Evolutionary conservation across 768 basidiomycete genomes (phyloP).

Genomic region (Suillus tomentosus): DNA sequence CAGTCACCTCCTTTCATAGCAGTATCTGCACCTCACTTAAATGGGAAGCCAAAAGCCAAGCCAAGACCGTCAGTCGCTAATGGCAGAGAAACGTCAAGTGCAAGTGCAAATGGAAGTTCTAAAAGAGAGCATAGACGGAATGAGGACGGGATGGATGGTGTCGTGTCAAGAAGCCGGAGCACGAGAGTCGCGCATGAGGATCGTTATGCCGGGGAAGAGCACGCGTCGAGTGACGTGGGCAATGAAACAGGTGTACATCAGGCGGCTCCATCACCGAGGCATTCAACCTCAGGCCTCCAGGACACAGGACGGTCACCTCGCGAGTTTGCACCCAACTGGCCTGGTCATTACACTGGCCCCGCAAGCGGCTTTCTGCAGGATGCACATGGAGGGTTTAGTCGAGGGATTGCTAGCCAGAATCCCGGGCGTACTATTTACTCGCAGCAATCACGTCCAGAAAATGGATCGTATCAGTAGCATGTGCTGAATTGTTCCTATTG

Average conservation of each 20-base stretch:
- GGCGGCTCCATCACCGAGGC: slow-evolving; percentile 25
- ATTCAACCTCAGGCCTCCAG: slow-evolving; percentile 15
- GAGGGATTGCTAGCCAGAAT: slow-evolving; percentile 40
- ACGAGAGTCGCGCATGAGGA: slow-evolving; percentile 28
- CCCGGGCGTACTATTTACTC: slow-evolving; percentile 68
- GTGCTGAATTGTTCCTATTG: slow-evolving; percentile 1
- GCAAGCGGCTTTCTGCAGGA: slow-evolving; percentile 53
- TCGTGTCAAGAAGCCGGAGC: slow-evolving; percentile 33
- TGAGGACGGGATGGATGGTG: slow-evolving; percentile 22
- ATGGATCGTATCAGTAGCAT: slow-evolving; percentile 28
- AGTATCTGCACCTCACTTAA: slow-evolving; percentile 28
- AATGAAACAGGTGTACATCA: slow-evolving; percentile 26
- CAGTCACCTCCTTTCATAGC: slow-evolving; percentile 24
- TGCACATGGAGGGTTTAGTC: slow-evolving; percentile 41
- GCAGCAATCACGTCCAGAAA: slow-evolving; percentile 44
- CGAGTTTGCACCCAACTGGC: slow-evolving; percentile 29
- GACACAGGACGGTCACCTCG: slow-evolving; percentile 12
- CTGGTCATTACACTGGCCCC: slow-evolving; percentile 48
- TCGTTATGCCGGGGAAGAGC: slow-evolving; percentile 21
- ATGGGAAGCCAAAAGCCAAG: slow-evolving; percentile 43
- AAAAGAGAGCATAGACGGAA: slow-evolving; percentile 25
- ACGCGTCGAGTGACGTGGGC: slow-evolving; percentile 19
- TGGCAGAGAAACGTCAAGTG: slow-evolving; percentile 35
- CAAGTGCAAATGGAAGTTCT: slow-evolving; percentile 28
- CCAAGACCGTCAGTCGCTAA: slow-evolving; percentile 35